Conservation (phyloP, 2,329 filamentous ascomycete genomes). For the Colletotrichum sp. region DNA sequence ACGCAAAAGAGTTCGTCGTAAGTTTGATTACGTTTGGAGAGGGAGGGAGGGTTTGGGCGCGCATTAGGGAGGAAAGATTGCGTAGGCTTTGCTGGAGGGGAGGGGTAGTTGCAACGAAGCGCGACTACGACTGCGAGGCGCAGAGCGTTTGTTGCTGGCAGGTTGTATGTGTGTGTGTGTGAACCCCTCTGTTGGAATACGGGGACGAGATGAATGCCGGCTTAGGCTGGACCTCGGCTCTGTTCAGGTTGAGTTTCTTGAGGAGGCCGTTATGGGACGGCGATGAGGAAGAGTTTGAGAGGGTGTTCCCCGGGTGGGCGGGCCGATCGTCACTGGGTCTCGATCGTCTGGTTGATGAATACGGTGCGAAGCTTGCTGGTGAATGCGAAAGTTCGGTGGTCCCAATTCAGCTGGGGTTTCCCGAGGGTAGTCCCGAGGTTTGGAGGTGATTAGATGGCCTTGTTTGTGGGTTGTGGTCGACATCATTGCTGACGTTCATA, state of each 20-base stretch:
- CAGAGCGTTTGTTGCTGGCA: background rate
- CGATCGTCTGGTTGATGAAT: background rate
- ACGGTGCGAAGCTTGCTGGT: background rate
- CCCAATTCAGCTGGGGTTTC: background rate
- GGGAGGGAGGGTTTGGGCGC: background rate
- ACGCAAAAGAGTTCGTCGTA: background rate
- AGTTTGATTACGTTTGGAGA: background rate
- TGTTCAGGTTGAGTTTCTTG: fast-evolving
- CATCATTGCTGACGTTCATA: background rate
- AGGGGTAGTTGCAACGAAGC: background rate
- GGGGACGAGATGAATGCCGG: background rate
- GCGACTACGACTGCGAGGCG: background rate
- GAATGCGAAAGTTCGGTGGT: background rate
- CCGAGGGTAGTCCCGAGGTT: background rate
- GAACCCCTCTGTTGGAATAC: background rate
- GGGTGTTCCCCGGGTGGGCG: background rate
- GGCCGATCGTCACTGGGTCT: background rate
- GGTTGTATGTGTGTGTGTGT: background rate
- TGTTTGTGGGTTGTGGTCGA: background rate
- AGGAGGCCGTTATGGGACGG: background rate
- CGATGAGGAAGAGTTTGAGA: background rate
- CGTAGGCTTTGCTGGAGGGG: background rate
- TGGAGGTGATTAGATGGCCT: background rate
- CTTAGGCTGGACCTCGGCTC: background rate
- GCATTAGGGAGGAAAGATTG: background rate